These are phyloP conservation scores for Mycena amicta DNA, from an alignment of 768 basidiomycete genomes.

Conservation along the genomic window DNA sequence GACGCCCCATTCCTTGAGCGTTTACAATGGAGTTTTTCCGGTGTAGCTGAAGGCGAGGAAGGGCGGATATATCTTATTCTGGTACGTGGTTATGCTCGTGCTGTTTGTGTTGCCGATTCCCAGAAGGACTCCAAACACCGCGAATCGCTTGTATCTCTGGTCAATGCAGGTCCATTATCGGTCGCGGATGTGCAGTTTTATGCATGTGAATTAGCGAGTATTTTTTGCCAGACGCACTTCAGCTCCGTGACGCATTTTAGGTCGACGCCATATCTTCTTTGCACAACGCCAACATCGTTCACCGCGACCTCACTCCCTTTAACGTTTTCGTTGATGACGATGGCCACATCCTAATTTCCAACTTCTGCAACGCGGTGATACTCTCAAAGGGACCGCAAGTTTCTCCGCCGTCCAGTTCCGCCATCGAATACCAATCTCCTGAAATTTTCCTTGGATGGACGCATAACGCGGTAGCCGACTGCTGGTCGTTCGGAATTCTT, in stretches of 20 bases:
- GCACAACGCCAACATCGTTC: constrained; percentile 35
- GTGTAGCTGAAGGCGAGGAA: constrained; percentile 25
- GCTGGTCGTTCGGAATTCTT: constrained; percentile 61
- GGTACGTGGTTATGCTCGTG: constrained; percentile 19
- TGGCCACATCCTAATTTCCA: constrained; percentile 36
- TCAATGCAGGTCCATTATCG: constrained; percentile 23
- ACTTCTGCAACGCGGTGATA: constrained; percentile 29
- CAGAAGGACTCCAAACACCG: constrained; percentile 28
- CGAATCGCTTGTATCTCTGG: constrained; percentile 18
- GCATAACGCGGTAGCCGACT: constrained; percentile 54
- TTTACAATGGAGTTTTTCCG: constrained; percentile 33
- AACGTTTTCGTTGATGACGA: constrained; percentile 32
- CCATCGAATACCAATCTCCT: constrained; percentile 46
- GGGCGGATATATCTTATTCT: constrained; percentile 32
- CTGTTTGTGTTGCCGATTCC: not conserved
- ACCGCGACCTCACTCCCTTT: constrained; percentile 33
- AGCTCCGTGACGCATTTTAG: constrained; percentile 15
- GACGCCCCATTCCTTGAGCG: constrained; percentile 28
- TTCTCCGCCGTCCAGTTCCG: constrained; percentile 4
- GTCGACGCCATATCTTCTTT: constrained; percentile 30
- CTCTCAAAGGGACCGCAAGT: constrained; percentile 4
- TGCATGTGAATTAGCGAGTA: constrained; percentile 36
- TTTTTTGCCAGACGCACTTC: too few relatives aligned
- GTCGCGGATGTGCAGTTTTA: constrained; percentile 27
- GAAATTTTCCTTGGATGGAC: constrained; percentile 59